phyloP scores from a whole-genome alignment of 345 rosid genomes.

The Durio zibethinus region DNA sequence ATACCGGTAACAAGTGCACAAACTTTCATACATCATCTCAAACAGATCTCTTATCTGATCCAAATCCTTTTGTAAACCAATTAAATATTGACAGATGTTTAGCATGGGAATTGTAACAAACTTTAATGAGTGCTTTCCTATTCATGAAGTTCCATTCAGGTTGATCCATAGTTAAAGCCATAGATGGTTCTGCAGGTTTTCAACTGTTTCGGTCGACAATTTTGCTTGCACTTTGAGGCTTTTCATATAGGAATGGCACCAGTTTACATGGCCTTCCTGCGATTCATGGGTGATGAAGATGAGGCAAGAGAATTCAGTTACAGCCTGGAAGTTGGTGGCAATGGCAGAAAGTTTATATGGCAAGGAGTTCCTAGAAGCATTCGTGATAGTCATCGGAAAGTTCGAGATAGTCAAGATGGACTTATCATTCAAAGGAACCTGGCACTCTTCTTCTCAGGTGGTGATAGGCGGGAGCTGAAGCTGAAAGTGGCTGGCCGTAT shows the following conservation, averaged over 20 bases:
- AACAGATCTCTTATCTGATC: background rate
- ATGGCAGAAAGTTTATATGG: constrained; percentile 72
- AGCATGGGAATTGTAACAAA: background rate
- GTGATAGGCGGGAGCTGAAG: constrained; percentile 83
- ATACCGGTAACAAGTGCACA: background rate
- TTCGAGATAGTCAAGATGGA: constrained; percentile 84
- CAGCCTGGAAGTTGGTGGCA: constrained; percentile 79
- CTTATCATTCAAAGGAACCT: constrained; percentile 72
- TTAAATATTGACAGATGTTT: background rate
- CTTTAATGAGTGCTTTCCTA: background rate
- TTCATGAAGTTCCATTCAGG: background rate
- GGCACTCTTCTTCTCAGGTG: constrained; percentile 82
- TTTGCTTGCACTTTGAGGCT: constrained; percentile 94
- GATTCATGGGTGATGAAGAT: constrained; percentile 91
- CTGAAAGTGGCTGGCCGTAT: constrained; percentile 76
- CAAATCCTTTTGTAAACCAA: background rate
- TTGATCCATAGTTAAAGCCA: background rate
- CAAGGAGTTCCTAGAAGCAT: constrained; percentile 88
- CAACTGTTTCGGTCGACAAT: constrained; percentile 87
- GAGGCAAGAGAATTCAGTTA: constrained; percentile 83
- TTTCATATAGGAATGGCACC: constrained; percentile 80
- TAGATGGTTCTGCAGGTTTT: constrained; percentile 47
- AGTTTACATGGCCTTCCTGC: constrained; percentile 84
- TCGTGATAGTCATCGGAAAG: constrained; percentile 82
- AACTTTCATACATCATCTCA: background rate